A percentile compares a stretch with the other conserved stretches of the same genome.
Evolutionary conservation across 352 stramenopile genomes (phyloP).

Genomic region (Saprolegnia diclina): DNA sequence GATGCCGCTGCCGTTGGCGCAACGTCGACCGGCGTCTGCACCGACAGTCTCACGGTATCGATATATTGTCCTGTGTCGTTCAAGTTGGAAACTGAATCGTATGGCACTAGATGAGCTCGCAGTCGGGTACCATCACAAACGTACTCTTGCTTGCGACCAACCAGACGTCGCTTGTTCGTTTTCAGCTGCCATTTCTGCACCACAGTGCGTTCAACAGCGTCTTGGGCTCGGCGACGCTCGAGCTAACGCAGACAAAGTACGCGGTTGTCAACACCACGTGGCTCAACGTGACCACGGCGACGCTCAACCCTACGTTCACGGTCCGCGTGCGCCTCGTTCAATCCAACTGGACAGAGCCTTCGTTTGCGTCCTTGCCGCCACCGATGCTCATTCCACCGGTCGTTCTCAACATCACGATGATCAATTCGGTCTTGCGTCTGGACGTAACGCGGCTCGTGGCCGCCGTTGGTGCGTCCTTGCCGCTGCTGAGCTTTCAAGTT

Average conservation of each 20-base stretch:
- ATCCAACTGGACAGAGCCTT: slow-evolving; percentile 12
- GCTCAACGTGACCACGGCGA: slow-evolving; percentile 35
- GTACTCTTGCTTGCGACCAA: slow-evolving; percentile 47
- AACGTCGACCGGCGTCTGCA: slow-evolving; percentile 21
- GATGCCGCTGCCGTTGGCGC: slow-evolving; percentile 43
- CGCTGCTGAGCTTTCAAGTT: slow-evolving; percentile 46
- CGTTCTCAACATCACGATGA: slow-evolving; percentile 21
- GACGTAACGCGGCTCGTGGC: slow-evolving; percentile 46
- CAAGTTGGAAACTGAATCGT: not conserved
- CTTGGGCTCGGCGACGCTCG: not conserved
- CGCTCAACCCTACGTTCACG: slow-evolving; percentile 10
- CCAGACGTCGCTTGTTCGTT: slow-evolving; percentile 55
- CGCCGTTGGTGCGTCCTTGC: slow-evolving; percentile 34
- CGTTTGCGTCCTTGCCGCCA: not conserved
- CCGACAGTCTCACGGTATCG: slow-evolving; percentile 19
- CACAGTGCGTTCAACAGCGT: slow-evolving; percentile 62
- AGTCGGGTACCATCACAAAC: slow-evolving; percentile 31
- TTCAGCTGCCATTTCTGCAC: slow-evolving; percentile 50
- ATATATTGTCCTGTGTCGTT: not conserved
- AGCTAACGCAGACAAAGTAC: slow-evolving; percentile 16
- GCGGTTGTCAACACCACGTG: slow-evolving; percentile 20
- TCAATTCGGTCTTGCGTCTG: slow-evolving; percentile 7
- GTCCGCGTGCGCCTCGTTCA: slow-evolving; percentile 8
- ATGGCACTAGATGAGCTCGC: slow-evolving; percentile 6
- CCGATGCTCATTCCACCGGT: not conserved